Percentiles rank a stretch among this genome's conserved stretches.
phyloP scores from a whole-genome alignment of 1,284 basidiomycete genomes.

The Ustilago tritici region DNA sequence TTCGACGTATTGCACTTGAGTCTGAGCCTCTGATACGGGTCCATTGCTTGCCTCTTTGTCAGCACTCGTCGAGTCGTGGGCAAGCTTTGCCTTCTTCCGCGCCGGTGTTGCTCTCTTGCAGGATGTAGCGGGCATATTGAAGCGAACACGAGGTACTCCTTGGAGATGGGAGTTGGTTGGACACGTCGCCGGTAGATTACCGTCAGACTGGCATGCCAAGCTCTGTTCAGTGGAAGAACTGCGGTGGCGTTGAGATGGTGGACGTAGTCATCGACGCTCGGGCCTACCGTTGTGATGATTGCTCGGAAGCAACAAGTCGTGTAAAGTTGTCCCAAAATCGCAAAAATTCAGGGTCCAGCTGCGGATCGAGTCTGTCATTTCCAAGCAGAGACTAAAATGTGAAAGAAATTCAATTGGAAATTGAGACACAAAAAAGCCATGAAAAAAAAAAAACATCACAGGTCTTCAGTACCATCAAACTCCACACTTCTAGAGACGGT shows the following conservation, averaged over 20 bases:
- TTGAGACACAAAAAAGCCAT: no score
- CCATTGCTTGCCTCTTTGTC: neutral
- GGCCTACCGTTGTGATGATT: conserved; percentile 1
- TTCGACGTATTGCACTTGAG: neutral
- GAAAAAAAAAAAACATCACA: no score
- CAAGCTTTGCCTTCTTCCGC: conserved; percentile 27
- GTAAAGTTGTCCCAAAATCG: neutral
- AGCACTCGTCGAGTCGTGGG: neutral
- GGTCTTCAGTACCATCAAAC: neutral
- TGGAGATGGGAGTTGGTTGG: no score
- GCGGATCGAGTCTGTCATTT: neutral
- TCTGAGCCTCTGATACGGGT: neutral
- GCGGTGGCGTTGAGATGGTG: neutral
- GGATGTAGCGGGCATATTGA: conserved; percentile 23
- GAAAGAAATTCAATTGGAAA: no score
- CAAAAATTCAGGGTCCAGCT: conserved; percentile 17
- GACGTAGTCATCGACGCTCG: neutral
- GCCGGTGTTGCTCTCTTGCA: conserved; percentile 18
- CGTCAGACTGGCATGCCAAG: no score
- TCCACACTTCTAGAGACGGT: neutral
- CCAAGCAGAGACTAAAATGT: no score
- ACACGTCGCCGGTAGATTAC: no score
- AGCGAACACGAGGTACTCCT: neutral
- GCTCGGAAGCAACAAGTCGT: neutral
- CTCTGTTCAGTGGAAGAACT: neutral